Percentiles rank a stretch among this genome's conserved stretches.
These are phyloP conservation scores for Peronospora tabacina DNA, from an alignment of 352 stramenopile genomes.

Conservation along the genomic window DNA sequence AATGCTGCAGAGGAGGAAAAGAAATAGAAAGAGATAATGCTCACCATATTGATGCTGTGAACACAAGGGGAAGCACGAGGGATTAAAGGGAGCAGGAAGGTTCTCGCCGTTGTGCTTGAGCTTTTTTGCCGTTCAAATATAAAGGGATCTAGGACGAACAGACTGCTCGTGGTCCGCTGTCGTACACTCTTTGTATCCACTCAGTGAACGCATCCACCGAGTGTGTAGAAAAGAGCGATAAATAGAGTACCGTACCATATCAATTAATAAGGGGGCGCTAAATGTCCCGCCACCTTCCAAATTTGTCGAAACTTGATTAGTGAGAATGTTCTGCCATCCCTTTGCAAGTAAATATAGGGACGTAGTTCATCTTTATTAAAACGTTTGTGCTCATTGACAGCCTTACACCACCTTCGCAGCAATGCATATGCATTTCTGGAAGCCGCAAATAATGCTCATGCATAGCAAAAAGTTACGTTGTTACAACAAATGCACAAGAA, in stretches of 20 bases:
- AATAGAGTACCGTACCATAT: constrained; percentile 1
- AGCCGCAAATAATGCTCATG: too few species aligned
- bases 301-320: too few species aligned
- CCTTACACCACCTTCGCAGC: too few species aligned
- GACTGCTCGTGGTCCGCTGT: constrained; percentile 13
- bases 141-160: constrained; percentile 12
- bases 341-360: too few species aligned
- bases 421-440: too few species aligned
- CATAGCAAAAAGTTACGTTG: too few species aligned
- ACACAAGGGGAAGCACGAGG: not conserved
- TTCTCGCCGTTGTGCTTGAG: constrained; percentile 3
- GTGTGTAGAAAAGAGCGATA: constrained; percentile 5
- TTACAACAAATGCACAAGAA: too few species aligned
- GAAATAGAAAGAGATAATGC: not conserved
- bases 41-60: constrained; percentile 20
- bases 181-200: constrained; percentile 18
- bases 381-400: too few species aligned
- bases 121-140: constrained; percentile 29
- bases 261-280: too few species aligned
- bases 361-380: too few species aligned
- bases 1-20: not conserved
- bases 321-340: too few species aligned
- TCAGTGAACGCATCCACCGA: constrained; percentile 3
- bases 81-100: constrained; percentile 1
- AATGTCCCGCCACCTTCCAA: too few species aligned